Conservation (phyloP, 768 basidiomycete species). For the Candolleomyces eurysporus region DNA sequence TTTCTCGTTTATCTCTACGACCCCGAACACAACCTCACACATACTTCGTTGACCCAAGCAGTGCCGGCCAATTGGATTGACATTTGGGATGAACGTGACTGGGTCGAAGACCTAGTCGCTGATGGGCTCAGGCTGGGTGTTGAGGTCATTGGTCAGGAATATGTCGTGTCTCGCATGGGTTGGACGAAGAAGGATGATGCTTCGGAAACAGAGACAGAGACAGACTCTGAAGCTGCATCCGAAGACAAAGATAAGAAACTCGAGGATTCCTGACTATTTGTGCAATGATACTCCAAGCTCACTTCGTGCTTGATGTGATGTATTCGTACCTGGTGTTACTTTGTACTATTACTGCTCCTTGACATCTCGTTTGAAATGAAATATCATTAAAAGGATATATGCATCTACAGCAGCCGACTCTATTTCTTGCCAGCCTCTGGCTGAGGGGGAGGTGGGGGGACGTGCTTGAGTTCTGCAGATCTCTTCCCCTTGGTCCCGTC, state of each 20-base stretch:
- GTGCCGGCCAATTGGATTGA: slow-evolving; percentile 85
- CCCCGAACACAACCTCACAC: slow-evolving; percentile 73
- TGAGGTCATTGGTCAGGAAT: slow-evolving; percentile 91
- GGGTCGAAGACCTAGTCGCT: slow-evolving; percentile 95
- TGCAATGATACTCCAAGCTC: slow-evolving; percentile 17
- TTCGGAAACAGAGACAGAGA: slow-evolving; percentile 13
- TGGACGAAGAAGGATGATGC: slow-evolving; percentile 50
- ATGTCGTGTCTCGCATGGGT: slow-evolving; percentile 82
- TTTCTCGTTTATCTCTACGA: slow-evolving; percentile 75
- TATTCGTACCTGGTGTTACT: too few relatives aligned
- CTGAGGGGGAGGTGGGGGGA: slow-evolving; percentile 73
- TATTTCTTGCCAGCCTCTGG: slow-evolving; percentile 80
- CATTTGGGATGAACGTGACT: slow-evolving; percentile 88
- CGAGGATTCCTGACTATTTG: slow-evolving; percentile 34
- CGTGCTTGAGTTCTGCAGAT: slow-evolving; percentile 73
- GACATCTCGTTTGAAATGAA: neutral
- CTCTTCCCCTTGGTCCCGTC: slow-evolving; percentile 45
- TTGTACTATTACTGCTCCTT: neutral
- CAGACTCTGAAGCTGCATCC: slow-evolving; percentile 12
- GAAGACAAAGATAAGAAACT: slow-evolving; percentile 24
- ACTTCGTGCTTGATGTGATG: neutral
- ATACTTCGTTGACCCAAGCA: slow-evolving; percentile 79
- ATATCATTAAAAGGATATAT: neutral
- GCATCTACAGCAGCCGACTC: slow-evolving; percentile 5
- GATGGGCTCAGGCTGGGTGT: slow-evolving; percentile 82